phyloP scores from a whole-genome alignment of 768 basidiomycete genomes.

The Tricholoma saponaceum region DNA sequence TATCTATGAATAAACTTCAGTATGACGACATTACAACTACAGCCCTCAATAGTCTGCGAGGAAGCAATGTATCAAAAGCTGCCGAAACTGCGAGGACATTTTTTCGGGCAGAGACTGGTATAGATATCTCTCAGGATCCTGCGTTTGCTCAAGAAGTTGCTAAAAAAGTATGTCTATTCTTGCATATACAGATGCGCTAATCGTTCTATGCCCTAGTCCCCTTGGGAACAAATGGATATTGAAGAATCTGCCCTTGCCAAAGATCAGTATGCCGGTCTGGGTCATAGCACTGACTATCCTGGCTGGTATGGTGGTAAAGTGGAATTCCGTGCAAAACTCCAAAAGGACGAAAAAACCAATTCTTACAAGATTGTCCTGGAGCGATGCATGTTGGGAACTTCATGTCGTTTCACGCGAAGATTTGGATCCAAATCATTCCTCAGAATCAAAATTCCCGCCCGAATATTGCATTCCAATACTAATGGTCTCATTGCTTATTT shows the following conservation, averaged over 20 bases:
- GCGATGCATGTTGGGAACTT: slow-evolving; percentile 47
- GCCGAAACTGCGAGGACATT: slow-evolving; percentile 19
- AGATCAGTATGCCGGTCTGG: slow-evolving; percentile 36
- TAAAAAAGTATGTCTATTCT: slow-evolving; percentile 22
- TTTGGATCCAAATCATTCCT: slow-evolving; percentile 64
- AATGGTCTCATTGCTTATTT: slow-evolving; percentile 38
- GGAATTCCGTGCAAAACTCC: slow-evolving; percentile 42
- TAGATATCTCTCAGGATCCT: slow-evolving; percentile 6
- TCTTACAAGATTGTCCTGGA: slow-evolving; percentile 43
- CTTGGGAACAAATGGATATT: slow-evolving; percentile 59
- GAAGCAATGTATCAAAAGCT: slow-evolving; percentile 28
- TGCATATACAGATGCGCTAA: not conserved
- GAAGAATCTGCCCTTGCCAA: slow-evolving; percentile 40
- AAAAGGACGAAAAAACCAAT: slow-evolving; percentile 5
- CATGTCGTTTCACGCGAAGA: slow-evolving; percentile 51
- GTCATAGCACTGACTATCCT: slow-evolving; percentile 30
- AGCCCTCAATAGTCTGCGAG: slow-evolving; percentile 22
- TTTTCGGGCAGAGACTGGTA: not conserved
- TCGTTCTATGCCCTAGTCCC: slow-evolving; percentile 33
- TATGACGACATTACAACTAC: slow-evolving; percentile 25
- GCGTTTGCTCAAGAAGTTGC: slow-evolving; percentile 35
- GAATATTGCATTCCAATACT: slow-evolving; percentile 24
- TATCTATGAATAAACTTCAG: slow-evolving; percentile 17
- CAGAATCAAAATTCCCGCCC: slow-evolving; percentile 40
- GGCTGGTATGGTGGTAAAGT: slow-evolving; percentile 63